Conservation (phyloP, 164 flowering plant genomes). For the Dillenia suffruticosa region DNA sequence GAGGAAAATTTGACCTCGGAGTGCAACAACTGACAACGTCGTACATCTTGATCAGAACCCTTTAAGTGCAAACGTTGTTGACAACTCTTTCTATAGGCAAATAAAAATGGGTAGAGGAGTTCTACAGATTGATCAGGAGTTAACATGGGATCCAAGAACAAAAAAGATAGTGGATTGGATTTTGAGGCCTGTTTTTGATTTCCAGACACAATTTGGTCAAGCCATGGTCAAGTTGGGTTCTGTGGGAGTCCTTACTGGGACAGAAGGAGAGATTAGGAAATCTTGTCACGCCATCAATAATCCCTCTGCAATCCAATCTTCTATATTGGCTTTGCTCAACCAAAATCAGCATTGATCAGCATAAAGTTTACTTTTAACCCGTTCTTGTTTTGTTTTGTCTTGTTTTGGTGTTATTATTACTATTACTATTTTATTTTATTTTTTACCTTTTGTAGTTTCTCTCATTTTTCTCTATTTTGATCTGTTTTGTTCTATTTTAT, state of each 20-base stretch:
- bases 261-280: constrained; percentile 28
- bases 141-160: constrained; percentile 28
- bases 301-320: no score
- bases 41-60: constrained; percentile 29
- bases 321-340: no score
- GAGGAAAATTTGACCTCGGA: constrained; percentile 21
- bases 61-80: constrained; percentile 15
- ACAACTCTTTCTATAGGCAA: constrained; percentile 30
- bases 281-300: constrained; percentile 21
- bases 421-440: no score
- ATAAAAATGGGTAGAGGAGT: constrained; percentile 23
- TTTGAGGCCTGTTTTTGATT: constrained; percentile 5
- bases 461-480: no score
- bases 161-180: not conserved
- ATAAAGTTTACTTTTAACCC: no score
- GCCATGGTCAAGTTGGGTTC: constrained; percentile 42
- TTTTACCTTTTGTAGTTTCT: no score
- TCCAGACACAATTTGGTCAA: constrained; percentile 17
- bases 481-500: no score
- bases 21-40: constrained; percentile 1
- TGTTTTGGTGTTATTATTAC: no score
- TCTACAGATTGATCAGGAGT: constrained; percentile 38
- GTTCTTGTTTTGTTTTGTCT: no score
- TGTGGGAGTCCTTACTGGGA: constrained; percentile 20
- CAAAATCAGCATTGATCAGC: no score